These are phyloP conservation scores for Colletotrichum siamense DNA, from an alignment of 2,329 filamentous ascomycete species.

Conservation along the genomic window DNA sequence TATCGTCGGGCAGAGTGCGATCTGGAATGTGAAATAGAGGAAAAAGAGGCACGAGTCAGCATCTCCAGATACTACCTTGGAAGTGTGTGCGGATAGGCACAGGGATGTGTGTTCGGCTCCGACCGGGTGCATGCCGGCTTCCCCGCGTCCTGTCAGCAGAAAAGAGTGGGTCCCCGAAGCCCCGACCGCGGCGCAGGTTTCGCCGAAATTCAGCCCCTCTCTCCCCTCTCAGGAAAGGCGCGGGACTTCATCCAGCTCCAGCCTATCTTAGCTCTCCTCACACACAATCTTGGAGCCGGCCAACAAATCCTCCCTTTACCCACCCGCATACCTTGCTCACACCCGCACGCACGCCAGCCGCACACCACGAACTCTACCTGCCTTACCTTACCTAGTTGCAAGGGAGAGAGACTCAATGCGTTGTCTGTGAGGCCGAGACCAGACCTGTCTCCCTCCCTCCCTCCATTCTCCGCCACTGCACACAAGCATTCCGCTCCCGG, in stretches of 20 bases:
- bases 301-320: not conserved
- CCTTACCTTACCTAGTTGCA: not conserved
- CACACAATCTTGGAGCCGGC: constrained; percentile 1
- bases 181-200: constrained; percentile 16
- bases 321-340: constrained; percentile 9
- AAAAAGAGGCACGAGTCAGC: not conserved
- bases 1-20: not conserved
- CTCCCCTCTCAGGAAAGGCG: not conserved
- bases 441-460: too few relatives aligned
- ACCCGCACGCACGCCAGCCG: not conserved
- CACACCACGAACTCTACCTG: not conserved
- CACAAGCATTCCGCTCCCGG: not conserved
- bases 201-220: constrained; percentile 16
- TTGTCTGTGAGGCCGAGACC: not conserved
- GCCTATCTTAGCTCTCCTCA: constrained; percentile 10
- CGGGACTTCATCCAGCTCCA: not conserved
- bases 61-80: not conserved
- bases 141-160: not conserved
- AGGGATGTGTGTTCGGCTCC: not conserved
- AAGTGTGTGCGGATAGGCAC: not conserved
- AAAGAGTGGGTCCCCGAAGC: not conserved
- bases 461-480: not conserved
- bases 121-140: constrained; percentile 16
- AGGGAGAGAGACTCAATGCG: not conserved
- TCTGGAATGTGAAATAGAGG: not conserved